Conservation (phyloP, 768 basidiomycete genomes). For the Leccinum subgranulosum region DNA sequence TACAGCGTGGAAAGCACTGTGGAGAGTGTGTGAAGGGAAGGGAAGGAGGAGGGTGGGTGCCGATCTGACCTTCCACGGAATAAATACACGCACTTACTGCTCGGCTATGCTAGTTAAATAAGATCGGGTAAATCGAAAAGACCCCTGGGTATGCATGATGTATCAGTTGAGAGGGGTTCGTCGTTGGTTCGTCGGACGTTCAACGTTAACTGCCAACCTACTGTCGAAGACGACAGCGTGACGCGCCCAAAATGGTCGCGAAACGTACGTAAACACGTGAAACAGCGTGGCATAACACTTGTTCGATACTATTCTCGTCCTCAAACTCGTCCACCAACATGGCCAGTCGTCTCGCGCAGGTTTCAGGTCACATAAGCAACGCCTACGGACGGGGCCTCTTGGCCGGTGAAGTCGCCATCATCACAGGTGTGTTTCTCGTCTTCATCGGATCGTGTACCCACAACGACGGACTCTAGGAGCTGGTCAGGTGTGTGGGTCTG, state of each 20-base stretch:
- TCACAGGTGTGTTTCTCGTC: slow-evolving; percentile 58
- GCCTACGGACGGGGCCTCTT: slow-evolving; percentile 53
- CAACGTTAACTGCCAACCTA: too few relatives aligned
- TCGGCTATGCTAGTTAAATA: slow-evolving; percentile 11
- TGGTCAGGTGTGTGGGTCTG: slow-evolving; percentile 57
- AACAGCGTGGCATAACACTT: too few relatives aligned
- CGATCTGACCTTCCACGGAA: neutral
- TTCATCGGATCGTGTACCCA: neutral
- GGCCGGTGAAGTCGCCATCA: slow-evolving; percentile 77
- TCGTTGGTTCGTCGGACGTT: too few relatives aligned
- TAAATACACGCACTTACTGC: neutral
- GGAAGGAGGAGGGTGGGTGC: neutral
- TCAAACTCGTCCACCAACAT: slow-evolving; percentile 17
- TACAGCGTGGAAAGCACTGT: neutral
- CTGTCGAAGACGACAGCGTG: neutral
- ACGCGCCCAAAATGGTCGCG: neutral
- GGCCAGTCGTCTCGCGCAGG: slow-evolving; percentile 61
- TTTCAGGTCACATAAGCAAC: slow-evolving; percentile 67
- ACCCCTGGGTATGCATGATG: neutral
- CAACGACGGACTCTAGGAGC: slow-evolving; percentile 46
- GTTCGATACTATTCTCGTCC: neutral
- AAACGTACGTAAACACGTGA: too few relatives aligned
- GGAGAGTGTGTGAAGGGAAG: neutral
- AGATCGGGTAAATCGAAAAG: neutral
- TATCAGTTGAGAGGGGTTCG: neutral